These are phyloP conservation scores for Smithsoniella earleae DNA, from an alignment of 163 green algal species.

Conservation along the genomic window DNA sequence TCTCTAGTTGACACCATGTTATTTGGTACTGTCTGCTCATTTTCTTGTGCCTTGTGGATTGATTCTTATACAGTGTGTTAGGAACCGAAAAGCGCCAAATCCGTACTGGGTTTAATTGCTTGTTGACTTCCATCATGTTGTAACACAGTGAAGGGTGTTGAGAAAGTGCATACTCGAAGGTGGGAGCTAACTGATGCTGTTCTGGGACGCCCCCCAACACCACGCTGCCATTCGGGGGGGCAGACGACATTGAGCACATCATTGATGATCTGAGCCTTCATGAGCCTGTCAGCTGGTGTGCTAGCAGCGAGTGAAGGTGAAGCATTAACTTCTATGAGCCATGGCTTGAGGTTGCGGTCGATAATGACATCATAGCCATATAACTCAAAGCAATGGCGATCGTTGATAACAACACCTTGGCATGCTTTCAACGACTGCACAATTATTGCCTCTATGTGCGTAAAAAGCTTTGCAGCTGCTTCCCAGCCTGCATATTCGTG, in stretches of 20 bases:
- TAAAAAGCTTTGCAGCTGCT: constrained; percentile 45
- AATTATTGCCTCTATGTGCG: constrained; percentile 44
- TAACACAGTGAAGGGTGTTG: neutral
- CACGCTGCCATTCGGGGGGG: constrained; percentile 42
- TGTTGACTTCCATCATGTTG: neutral
- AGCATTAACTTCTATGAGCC: constrained; percentile 70
- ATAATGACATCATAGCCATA: constrained; percentile 77
- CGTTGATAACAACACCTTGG: constrained; percentile 63
- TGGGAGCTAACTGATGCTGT: neutral
- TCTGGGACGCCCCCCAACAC: neutral
- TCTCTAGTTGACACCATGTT: no score
- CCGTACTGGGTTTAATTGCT: no score
- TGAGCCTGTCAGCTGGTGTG: constrained; percentile 47
- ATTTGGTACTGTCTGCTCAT: no score
- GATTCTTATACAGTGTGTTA: neutral
- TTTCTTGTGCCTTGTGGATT: no score
- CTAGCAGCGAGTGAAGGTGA: constrained; percentile 51
- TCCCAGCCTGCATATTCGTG: constrained; percentile 37
- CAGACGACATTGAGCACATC: constrained; percentile 51
- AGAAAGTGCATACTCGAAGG: neutral
- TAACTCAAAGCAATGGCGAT: constrained; percentile 67
- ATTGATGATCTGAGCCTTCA: constrained; percentile 62
- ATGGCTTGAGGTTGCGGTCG: constrained; percentile 57
- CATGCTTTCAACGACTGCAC: constrained; percentile 44
- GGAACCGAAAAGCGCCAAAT: neutral